Evolutionary conservation across 441 rosid species (phyloP).

Genomic region (Mallotus japonicus): DNA sequence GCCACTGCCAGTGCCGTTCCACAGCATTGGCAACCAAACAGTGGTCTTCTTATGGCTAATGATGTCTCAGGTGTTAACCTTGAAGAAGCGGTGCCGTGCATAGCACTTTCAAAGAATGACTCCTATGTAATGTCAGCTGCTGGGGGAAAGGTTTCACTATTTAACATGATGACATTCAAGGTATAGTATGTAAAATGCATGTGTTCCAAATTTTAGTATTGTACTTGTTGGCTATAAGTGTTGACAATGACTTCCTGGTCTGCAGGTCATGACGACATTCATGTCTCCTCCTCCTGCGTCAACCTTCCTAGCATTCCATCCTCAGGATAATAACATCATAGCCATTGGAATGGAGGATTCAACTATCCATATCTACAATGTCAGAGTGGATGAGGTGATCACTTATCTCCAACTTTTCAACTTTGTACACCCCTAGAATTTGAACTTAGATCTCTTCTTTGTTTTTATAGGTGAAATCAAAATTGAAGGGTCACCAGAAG

Average conservation of each 20-base stretch:
- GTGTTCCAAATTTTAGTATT: not conserved
- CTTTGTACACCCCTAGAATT: not conserved
- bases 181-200: constrained; percentile 28
- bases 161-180: constrained; percentile 92
- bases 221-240: constrained; percentile 1
- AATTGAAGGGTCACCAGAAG: constrained; percentile 86
- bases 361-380: constrained; percentile 83
- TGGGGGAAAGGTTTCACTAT: constrained; percentile 86
- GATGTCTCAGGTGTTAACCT: constrained; percentile 73
- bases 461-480: constrained; percentile 69
- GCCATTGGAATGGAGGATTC: constrained; percentile 99
- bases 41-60: constrained; percentile 89
- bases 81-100: constrained; percentile 87
- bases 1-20: constrained; percentile 78
- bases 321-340: constrained; percentile 83
- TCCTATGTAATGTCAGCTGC: constrained; percentile 91
- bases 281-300: constrained; percentile 87
- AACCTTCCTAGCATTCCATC: constrained; percentile 89
- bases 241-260: constrained; percentile 21
- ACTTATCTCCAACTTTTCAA: constrained; percentile 8
- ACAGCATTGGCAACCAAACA: constrained; percentile 88
- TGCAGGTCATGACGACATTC: constrained; percentile 90
- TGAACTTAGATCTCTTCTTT: constrained; percentile 19
- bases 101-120: constrained; percentile 88
- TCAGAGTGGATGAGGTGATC: constrained; percentile 81